These are phyloP conservation scores for Debaryomyces psychrophilus DNA, from an alignment of 1,139 yeast genomes.

Conservation along the genomic window DNA sequence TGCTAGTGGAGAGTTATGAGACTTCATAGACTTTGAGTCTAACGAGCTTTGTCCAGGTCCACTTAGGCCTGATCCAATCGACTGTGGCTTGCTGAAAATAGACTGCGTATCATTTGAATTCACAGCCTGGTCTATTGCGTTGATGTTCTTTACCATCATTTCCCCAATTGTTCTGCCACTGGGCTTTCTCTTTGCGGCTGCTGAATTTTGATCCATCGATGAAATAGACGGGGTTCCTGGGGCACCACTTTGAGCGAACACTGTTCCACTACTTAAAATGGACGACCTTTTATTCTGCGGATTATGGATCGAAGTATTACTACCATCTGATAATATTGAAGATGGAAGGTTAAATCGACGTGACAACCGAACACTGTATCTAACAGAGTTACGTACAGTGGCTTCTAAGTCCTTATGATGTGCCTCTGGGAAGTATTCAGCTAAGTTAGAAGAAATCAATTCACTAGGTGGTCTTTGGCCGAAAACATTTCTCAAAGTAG, in stretches of 20 bases:
- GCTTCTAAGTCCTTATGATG: constrained; percentile 71
- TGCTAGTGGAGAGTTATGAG: constrained; percentile 14
- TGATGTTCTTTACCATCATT: constrained; percentile 59
- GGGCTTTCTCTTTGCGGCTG: constrained; percentile 20
- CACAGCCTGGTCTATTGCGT: constrained; percentile 62
- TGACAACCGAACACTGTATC: constrained; percentile 69
- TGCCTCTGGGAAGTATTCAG: constrained; percentile 90
- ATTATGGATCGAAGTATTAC: constrained; percentile 24
- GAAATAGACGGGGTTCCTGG: constrained; percentile 27
- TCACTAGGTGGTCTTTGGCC: constrained; percentile 96
- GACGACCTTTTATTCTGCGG: constrained; percentile 22
- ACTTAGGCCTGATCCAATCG: constrained; percentile 23
- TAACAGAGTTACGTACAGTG: constrained; percentile 81
- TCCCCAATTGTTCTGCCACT: constrained; percentile 63
- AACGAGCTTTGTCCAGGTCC: constrained; percentile 8
- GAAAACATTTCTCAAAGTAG: constrained; percentile 58
- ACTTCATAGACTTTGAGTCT: constrained; percentile 21
- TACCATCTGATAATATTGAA: constrained; percentile 23
- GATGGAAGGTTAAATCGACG: constrained; percentile 36
- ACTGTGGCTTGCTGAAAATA: constrained; percentile 27
- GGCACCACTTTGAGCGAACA: constrained; percentile 13
- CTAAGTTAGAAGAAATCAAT: constrained; percentile 83
- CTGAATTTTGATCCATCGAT: constrained; percentile 25
- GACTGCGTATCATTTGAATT: constrained; percentile 28
- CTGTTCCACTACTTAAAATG: constrained; percentile 28